These are phyloP conservation scores for Crucihimalaya himalaica DNA, from an alignment of 345 rosid genomes.

Conservation along the genomic window DNA sequence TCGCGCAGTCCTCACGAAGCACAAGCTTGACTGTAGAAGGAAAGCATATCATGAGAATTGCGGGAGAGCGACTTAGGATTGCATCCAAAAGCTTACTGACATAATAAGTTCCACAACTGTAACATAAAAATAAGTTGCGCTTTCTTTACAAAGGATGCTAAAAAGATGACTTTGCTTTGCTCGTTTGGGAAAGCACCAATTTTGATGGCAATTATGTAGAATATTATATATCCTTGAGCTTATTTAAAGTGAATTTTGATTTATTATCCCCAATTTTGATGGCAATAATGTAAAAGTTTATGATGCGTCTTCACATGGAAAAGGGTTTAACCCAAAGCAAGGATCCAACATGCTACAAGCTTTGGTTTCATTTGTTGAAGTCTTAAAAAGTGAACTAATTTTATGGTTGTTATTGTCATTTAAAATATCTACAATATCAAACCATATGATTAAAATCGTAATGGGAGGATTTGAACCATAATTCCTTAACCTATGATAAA, in stretches of 20 bases:
- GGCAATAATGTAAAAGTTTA: too few relatives aligned
- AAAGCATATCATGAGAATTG: slow-evolving; percentile 50
- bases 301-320: not conserved
- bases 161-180: slow-evolving; percentile 4
- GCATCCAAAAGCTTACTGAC: slow-evolving; percentile 33
- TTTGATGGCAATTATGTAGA: slow-evolving; percentile 8
- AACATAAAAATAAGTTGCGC: not conserved
- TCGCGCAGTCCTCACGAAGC: slow-evolving; percentile 48
- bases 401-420: too few relatives aligned
- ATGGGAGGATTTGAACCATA: too few relatives aligned
- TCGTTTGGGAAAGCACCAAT: slow-evolving; percentile 10
- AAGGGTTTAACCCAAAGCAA: not conserved
- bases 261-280: not conserved
- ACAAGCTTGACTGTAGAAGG: slow-evolving; percentile 55
- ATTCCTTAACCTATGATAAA: too few relatives aligned
- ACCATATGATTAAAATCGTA: too few relatives aligned
- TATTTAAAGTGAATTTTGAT: not conserved
- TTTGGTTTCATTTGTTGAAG: not conserved
- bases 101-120: slow-evolving; percentile 1
- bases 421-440: too few relatives aligned
- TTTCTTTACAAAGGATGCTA: not conserved
- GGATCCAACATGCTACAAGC: not conserved
- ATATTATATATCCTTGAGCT: not conserved
- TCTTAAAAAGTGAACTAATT: too few relatives aligned
- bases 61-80: slow-evolving; percentile 49